phyloP scores from a whole-genome alignment of 2,329 filamentous ascomycete genomes.

The Ceratocystis colombiana region DNA sequence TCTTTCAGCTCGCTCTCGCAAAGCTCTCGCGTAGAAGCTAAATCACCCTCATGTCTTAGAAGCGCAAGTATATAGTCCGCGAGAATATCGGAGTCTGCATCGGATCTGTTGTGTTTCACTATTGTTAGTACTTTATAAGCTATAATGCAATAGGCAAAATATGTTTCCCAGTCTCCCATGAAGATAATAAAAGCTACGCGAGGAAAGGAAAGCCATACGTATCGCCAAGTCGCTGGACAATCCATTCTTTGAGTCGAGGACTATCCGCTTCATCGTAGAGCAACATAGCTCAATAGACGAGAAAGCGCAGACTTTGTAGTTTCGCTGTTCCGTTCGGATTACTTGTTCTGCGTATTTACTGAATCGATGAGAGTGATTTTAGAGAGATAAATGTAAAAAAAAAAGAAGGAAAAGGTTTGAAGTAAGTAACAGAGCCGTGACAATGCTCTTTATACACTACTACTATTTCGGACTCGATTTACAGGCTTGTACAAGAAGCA shows the following conservation, averaged over 20 bases:
- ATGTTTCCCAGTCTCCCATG: neutral
- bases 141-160: neutral
- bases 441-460: no score
- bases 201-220: conserved; percentile 44
- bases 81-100: conserved; percentile 70
- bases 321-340: neutral
- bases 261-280: conserved; percentile 53
- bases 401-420: no score
- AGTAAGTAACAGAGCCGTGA: no score
- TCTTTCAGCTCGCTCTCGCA: conserved; percentile 65
- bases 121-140: conserved; percentile 20
- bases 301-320: conserved; percentile 26
- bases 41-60: conserved; percentile 51
- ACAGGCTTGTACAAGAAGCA: neutral
- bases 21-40: conserved; percentile 53
- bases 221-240: conserved; percentile 65
- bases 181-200: conserved; percentile 2
- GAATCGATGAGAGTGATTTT: no score
- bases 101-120: conserved; percentile 44
- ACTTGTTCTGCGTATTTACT: neutral
- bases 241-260: conserved; percentile 61
- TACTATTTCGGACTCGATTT: no score
- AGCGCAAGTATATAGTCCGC: conserved; percentile 78
- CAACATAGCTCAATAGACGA: conserved; percentile 35
- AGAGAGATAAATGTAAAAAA: no score